Base-by-base conservation (phyloP, 2,329 filamentous ascomycete genomes). In the Neurospora sp. region DNA sequence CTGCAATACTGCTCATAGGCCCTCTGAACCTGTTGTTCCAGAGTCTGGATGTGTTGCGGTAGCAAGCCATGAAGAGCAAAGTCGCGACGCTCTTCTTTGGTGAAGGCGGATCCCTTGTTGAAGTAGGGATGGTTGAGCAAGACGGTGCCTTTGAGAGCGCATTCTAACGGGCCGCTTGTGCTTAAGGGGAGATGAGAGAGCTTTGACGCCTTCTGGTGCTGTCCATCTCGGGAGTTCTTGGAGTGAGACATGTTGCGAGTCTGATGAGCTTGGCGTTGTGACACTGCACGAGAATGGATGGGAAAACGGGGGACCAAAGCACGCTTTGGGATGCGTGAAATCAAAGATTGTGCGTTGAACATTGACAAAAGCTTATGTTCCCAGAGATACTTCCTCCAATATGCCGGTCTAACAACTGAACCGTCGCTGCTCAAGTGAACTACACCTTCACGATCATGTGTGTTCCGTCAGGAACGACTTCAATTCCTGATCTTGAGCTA, bases 81-180 rank as follows among this genome's bases (percentile, higher is more conserved):
- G 0, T 82, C 81, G 2, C 82, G 80, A 11, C 93, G 87, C 76
- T 97, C 93, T 38, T 91, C 81, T 0, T 82, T 75, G 0, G 91
- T 86, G 74, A 95, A 95, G 0, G 89, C 92, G 3, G 92, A 93
- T 38, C 93, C 93, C 79, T 96, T 96, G 82, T 96, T 97, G 81
- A 93, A 90, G 75, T 87, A 89, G 1, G 90, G 84, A 11, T 86
- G 87, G 71, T 88, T 86, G 9, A 93, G 83, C 6, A 93, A 81
- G 0, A 85, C 83, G 52, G 81, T 80, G 5, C 87, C 86, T 6
- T 76, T 79, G 42, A 86, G 77, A 2, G 84, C 82, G 74, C 84
- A 86, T 69, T 85, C 83, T 72, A 84, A 78, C 1, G 83, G 83
- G 1, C 84, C 84, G 38, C 76, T 79, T 13, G 82, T 84, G 75